Evolutionary conservation across 208 protist genomes (phyloP).

Genomic region (Vickermania ingenoplastis): DNA sequence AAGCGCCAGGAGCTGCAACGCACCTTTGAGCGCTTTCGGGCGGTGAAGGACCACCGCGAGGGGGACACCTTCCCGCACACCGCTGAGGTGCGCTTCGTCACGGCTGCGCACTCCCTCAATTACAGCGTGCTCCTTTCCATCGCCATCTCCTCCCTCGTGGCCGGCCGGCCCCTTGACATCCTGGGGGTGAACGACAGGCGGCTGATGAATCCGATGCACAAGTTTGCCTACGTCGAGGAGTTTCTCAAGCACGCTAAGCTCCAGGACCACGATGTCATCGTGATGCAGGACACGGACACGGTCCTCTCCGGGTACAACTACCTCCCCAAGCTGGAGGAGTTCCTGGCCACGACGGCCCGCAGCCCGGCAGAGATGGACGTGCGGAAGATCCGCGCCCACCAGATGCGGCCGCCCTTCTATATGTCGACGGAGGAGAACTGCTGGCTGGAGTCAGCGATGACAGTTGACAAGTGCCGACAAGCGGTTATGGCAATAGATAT

Average conservation of each 20-base stretch:
- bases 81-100: background rate
- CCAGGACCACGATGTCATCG: background rate
- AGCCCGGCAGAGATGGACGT: background rate
- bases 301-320: background rate
- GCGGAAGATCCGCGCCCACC: background rate
- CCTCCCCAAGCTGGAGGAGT: background rate
- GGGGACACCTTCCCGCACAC: background rate
- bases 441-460: background rate
- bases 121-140: background rate
- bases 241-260: background rate
- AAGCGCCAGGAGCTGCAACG: background rate
- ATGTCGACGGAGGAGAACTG: background rate
- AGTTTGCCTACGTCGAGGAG: background rate
- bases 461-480: background rate
- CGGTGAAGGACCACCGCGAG: background rate
- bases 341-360: background rate
- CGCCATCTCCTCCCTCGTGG: background rate
- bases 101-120: background rate
- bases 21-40: background rate
- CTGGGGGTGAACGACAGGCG: background rate
- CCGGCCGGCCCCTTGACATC: background rate
- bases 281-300: background rate
- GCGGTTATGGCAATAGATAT: background rate
- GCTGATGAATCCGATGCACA: background rate
- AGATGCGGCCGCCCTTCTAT: background rate